phyloP scores from a whole-genome alignment of 306 rosid genomes.

The Luffa acutangula region DNA sequence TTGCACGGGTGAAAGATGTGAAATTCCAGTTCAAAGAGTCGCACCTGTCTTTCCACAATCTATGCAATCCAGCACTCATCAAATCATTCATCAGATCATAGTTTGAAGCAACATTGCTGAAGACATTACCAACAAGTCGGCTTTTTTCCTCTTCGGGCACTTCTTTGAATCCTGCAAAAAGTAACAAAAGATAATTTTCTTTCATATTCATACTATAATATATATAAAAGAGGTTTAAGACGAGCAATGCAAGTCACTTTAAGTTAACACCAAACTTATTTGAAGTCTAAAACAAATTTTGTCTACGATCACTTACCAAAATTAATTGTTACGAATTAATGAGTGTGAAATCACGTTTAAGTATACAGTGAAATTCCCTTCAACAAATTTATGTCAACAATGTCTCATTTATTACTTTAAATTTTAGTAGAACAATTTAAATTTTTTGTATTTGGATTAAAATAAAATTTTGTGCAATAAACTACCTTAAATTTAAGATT shows the following conservation, averaged over 20 bases:
- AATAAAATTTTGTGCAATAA: background rate
- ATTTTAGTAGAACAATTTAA: background rate
- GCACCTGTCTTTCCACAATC: conserved; percentile 97
- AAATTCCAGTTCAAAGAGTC: background rate
- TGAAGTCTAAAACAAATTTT: background rate
- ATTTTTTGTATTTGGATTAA: background rate
- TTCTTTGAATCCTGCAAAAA: conserved; percentile 61
- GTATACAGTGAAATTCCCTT: background rate
- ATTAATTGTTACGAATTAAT: background rate
- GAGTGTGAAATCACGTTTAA: background rate
- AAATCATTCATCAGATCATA: conserved; percentile 89
- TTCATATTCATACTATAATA: background rate
- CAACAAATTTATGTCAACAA: background rate
- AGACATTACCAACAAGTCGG: conserved; percentile 74
- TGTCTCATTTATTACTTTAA: background rate
- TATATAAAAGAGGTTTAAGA: background rate
- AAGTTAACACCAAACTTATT: background rate
- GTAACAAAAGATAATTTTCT: background rate
- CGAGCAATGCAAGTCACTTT: background rate
- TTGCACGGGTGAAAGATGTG: background rate
- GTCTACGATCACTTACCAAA: background rate
- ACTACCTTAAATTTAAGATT: background rate
- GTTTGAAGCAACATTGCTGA: conserved; percentile 75
- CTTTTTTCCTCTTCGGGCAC: conserved; percentile 90
- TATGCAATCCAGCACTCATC: conserved; percentile 89